Percentiles rank a stretch among this genome's conserved stretches.
Evolutionary conservation across 306 rosid species (phyloP).

Genomic region (Oxytropis ochrocephala): DNA sequence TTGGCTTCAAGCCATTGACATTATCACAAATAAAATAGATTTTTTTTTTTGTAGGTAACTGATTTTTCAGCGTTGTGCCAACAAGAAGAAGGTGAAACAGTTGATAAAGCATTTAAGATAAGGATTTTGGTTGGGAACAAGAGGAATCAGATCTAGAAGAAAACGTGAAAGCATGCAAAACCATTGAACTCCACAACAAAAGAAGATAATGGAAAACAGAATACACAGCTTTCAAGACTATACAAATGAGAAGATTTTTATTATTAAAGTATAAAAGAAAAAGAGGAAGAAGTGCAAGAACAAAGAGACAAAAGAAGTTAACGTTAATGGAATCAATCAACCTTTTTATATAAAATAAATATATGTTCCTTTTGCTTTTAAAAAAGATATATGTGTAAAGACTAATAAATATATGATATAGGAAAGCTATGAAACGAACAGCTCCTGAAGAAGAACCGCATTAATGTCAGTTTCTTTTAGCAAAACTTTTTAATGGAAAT

Average conservation of each 20-base stretch:
- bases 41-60: background rate
- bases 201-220: slow-evolving; percentile 26
- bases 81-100: no score
- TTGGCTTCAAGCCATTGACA: slow-evolving; percentile 15
- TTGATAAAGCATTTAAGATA: no score
- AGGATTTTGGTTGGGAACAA: slow-evolving; percentile 13
- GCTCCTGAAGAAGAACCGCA: slow-evolving; percentile 29
- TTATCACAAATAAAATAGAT: slow-evolving; percentile 12
- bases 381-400: background rate
- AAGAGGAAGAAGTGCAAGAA: slow-evolving; percentile 20
- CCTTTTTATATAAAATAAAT: slow-evolving; percentile 19
- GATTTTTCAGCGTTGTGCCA: background rate
- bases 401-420: background rate
- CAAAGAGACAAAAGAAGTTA: slow-evolving; percentile 26
- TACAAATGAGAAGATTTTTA: background rate
- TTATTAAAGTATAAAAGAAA: slow-evolving; percentile 9
- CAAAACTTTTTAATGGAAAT: background rate
- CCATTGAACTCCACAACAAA: slow-evolving; percentile 10
- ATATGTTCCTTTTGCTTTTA: slow-evolving; percentile 35
- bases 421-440: slow-evolving; percentile 40
- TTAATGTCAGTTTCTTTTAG: slow-evolving; percentile 13
- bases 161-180: slow-evolving; percentile 8
- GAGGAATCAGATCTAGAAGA: slow-evolving; percentile 34
- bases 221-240: slow-evolving; percentile 9
- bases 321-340: slow-evolving; percentile 24